phyloP scores from a whole-genome alignment of 2,329 filamentous ascomycete genomes.

The Aspergillus chevalieri region DNA sequence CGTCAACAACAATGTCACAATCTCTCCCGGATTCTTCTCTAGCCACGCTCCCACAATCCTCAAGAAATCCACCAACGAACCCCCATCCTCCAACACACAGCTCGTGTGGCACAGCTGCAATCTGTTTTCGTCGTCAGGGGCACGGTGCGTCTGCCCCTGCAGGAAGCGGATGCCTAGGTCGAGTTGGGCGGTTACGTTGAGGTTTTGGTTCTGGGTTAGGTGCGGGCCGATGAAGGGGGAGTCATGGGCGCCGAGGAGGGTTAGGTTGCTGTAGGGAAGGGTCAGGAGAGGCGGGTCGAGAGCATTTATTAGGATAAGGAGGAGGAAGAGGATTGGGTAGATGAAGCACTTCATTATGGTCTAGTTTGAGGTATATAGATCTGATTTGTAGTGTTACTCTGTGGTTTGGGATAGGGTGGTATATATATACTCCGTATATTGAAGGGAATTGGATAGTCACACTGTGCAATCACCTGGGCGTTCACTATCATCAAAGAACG shows the following conservation, averaged over 20 bases:
- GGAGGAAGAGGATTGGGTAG: constrained; percentile 1
- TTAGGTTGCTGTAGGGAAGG: constrained; percentile 54
- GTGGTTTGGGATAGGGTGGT: too few species aligned
- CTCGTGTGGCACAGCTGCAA: constrained; percentile 61
- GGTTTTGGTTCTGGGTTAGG: constrained; percentile 55
- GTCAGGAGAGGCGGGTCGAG: constrained; percentile 12
- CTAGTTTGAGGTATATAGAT: background rate
- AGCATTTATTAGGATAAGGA: constrained; percentile 5
- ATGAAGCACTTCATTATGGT: background rate
- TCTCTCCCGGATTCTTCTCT: constrained; percentile 52
- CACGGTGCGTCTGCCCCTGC: constrained; percentile 56
- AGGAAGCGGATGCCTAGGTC: constrained; percentile 58
- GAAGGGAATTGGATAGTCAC: too few species aligned
- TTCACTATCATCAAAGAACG: too few species aligned
- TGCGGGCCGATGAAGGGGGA: constrained; percentile 56
- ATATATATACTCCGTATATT: too few species aligned
- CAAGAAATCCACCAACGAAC: constrained; percentile 52
- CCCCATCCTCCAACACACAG: constrained; percentile 55
- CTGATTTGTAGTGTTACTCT: too few species aligned
- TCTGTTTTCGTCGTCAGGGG: constrained; percentile 39
- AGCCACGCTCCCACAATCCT: constrained; percentile 55
- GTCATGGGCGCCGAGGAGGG: constrained; percentile 61
- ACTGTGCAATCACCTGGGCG: too few species aligned
- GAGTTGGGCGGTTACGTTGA: constrained; percentile 54
- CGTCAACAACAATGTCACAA: constrained; percentile 58